Evolutionary conservation across 1,284 basidiomycete genomes (phyloP).

Genomic region (Tilletiaria anomala): DNA sequence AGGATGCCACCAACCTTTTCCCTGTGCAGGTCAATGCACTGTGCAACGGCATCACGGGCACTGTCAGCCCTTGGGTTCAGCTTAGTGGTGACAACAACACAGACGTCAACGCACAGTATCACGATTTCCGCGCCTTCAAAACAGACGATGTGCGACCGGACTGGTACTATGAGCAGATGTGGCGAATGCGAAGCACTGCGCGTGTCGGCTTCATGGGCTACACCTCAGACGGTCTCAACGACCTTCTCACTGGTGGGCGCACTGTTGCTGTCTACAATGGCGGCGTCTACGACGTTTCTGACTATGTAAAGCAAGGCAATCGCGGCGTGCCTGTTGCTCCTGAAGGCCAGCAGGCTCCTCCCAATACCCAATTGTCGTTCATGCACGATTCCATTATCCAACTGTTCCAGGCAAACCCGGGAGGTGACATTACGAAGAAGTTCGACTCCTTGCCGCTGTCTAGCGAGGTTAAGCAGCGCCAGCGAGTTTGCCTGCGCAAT

Average conservation of each 20-base stretch:
- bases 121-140: slow-evolving; percentile 64
- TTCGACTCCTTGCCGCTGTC: slow-evolving; percentile 57
- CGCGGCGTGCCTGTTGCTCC: slow-evolving; percentile 47
- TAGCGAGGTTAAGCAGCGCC: slow-evolving; percentile 54
- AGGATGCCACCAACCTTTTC: slow-evolving; percentile 63
- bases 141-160: slow-evolving; percentile 82
- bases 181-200: slow-evolving; percentile 62
- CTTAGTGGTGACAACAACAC: slow-evolving; percentile 67
- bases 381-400: slow-evolving; percentile 61
- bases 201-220: slow-evolving; percentile 80
- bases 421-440: slow-evolving; percentile 68
- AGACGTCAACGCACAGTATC: slow-evolving; percentile 62
- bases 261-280: slow-evolving; percentile 65
- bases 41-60: slow-evolving; percentile 70
- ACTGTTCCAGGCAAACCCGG: slow-evolving; percentile 69
- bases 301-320: slow-evolving; percentile 47
- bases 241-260: slow-evolving; percentile 52
- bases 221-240: slow-evolving; percentile 61
- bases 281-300: slow-evolving; percentile 73
- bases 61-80: slow-evolving; percentile 68
- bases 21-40: slow-evolving; percentile 92
- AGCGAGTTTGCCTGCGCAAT: slow-evolving; percentile 78
- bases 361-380: slow-evolving; percentile 52
- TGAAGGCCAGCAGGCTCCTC: slow-evolving; percentile 50
- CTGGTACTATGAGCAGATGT: slow-evolving; percentile 80